A percentile compares a stretch with the other conserved stretches of the same genome.
phyloP scores from a whole-genome alignment of 208 protist genomes.

The Entamoeba nuttalli region DNA sequence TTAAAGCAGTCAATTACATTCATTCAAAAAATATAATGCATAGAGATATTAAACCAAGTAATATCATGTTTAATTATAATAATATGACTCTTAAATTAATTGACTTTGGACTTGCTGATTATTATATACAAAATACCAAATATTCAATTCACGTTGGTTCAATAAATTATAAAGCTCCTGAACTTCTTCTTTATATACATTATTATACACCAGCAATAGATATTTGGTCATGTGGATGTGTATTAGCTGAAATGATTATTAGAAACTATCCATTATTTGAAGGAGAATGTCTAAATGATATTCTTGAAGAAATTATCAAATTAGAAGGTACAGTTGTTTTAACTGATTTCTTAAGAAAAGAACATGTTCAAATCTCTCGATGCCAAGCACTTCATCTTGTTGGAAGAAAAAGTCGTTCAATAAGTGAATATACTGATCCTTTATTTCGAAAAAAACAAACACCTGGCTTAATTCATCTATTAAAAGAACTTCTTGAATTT shows the following conservation, averaged over 20 bases:
- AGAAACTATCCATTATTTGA: conserved; percentile 26
- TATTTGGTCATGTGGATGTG: conserved; percentile 24
- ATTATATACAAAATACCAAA: conserved; percentile 14
- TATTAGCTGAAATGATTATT: conserved; percentile 28
- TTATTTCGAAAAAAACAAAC: conserved; percentile 80
- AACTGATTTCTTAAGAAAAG: conserved; percentile 15
- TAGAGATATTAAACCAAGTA: conserved; percentile 33
- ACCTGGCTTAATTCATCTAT: conserved; percentile 87
- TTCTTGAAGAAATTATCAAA: conserved; percentile 23
- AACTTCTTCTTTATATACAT: conserved; percentile 22
- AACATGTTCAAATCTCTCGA: not conserved
- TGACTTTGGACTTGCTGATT: conserved; percentile 35
- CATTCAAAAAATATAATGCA: conserved; percentile 32
- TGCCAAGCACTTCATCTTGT: not conserved
- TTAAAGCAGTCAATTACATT: conserved; percentile 9
- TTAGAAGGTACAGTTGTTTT: conserved; percentile 20
- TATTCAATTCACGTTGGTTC: conserved; percentile 33
- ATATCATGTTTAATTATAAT: conserved; percentile 21
- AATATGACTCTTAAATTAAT: conserved; percentile 14
- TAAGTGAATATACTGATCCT: conserved; percentile 38
- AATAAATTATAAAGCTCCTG: conserved; percentile 26
- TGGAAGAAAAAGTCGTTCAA: not conserved
- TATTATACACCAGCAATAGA: conserved; percentile 36
- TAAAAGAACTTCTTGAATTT: conserved; percentile 86
- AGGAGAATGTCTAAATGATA: conserved; percentile 13